These are phyloP conservation scores for Pouteria glomerata DNA, from an alignment of 148 eudicot species.

Conservation along the genomic window DNA sequence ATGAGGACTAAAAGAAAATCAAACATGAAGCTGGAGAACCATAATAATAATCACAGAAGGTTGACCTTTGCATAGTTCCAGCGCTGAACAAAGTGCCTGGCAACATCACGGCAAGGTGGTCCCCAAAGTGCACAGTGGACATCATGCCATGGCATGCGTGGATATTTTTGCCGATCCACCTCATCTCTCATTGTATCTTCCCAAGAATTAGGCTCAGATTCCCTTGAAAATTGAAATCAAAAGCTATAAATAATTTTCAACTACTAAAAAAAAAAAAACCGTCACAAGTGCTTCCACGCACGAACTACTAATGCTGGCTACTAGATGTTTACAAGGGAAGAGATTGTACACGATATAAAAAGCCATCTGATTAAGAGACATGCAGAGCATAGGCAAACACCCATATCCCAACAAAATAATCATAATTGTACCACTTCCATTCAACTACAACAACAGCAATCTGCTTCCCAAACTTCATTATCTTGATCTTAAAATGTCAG, in stretches of 20 bases:
- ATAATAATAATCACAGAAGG: background rate
- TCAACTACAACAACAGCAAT: background rate
- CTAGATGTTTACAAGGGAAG: background rate
- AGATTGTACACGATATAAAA: background rate
- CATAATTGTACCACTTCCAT: background rate
- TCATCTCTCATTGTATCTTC: conserved; percentile 96
- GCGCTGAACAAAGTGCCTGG: conserved; percentile 96
- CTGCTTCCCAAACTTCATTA: background rate
- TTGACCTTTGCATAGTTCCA: conserved; percentile 98
- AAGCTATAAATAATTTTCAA: conserved; percentile 10
- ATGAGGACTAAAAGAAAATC: conserved; percentile 6
- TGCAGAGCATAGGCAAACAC: background rate
- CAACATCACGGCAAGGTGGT: conserved; percentile 93
- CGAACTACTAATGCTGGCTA: background rate
- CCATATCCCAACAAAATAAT: background rate
- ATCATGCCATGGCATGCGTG: conserved; percentile 99
- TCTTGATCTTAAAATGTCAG: background rate
- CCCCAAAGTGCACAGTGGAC: conserved; percentile 98
- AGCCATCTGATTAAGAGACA: background rate
- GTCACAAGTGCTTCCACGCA: background rate
- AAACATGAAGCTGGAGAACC: background rate
- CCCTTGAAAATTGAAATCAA: conserved; percentile 35
- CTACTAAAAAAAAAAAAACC: background rate
- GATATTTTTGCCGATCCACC: conserved; percentile 74
- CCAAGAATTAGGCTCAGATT: conserved; percentile 98